Base-by-base conservation (phyloP, 2,329 filamentous ascomycete genomes). In the Lasiodiplodia hormozganensis region DNA sequence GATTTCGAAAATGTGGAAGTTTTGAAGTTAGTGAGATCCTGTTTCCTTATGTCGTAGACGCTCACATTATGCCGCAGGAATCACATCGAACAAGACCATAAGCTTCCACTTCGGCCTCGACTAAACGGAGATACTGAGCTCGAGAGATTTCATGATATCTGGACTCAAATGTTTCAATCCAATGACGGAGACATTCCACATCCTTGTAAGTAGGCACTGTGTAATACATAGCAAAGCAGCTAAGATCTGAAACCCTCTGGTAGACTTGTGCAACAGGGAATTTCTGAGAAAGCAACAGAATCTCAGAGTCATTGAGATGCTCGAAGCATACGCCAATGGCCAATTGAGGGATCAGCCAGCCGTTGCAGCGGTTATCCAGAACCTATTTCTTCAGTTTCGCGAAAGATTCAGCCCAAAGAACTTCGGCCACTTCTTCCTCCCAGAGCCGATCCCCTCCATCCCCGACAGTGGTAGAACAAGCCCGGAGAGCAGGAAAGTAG, bases 261-360 rank as follows among this genome's bases (percentile, higher is more conserved):
- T 31, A 54, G 51, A 31, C 3, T 7, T 28, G 7, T 54, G 51
- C 23, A 14, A 54, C 25, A 54, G 51, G 23, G 51, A 54, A 5
- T 54, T 54, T 18, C 51, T 54, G 7, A 28, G 51, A 18, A 54
- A 54, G 14, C 51, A 54, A 31, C 51, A 54, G 21, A 54, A 54
- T 16, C 18, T 54, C 23, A 11, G 21, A 10, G 51, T 54, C 23
- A 18, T 54, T 1, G 51, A 54, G 21, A 54, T 54, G 11, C 23
- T 28, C 14, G 51, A 54, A 5, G 12, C 3, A 3, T 54, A 31
- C 10, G n/a, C 34, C 51, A 53, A 16, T 14, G 16, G 5, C 21
- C 14, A 53, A 16, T 12, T 53, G 8, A 10, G 23, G 1, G 16
- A 53, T 10, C 51, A 53, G 16, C n/a, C 21, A 6, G 12, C 16